Conservation (phyloP, 805 yeast species). For the Ogataea pignaliae region DNA sequence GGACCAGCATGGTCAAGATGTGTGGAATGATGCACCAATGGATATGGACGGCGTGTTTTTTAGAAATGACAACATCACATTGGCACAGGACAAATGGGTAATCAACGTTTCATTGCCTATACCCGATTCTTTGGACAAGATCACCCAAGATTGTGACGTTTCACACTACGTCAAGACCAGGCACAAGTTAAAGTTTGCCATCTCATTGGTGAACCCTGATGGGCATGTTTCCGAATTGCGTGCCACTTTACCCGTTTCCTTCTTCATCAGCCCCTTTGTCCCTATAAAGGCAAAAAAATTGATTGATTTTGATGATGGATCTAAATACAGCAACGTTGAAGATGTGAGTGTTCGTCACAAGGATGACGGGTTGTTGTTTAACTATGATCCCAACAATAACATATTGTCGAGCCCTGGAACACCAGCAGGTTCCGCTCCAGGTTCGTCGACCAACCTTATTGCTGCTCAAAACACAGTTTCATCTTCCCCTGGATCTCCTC, state of each 20-base stretch:
- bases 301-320: conserved; percentile 24
- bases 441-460: neutral
- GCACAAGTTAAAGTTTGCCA: conserved; percentile 79
- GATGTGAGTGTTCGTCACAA: conserved; percentile 24
- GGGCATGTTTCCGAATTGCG: conserved; percentile 90
- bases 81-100: conserved; percentile 70
- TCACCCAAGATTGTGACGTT: conserved; percentile 86
- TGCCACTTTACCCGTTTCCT: conserved; percentile 76
- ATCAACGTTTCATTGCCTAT: conserved; percentile 53
- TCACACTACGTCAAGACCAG: conserved; percentile 69
- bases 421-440: conserved; percentile 1
- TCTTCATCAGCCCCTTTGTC: conserved; percentile 63
- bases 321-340: conserved; percentile 17
- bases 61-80: conserved; percentile 24
- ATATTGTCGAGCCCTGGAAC: conserved; percentile 8
- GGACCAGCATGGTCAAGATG: conserved; percentile 38
- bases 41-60: conserved; percentile 37
- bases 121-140: conserved; percentile 68
- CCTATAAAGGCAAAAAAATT: conserved; percentile 50
- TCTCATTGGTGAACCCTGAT: conserved; percentile 79
- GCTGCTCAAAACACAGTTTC: neutral
- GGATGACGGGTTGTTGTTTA: conserved; percentile 26
- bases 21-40: conserved; percentile 32
- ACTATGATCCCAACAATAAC: conserved; percentile 12
- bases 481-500: neutral